phyloP scores from a whole-genome alignment of 1,284 basidiomycete genomes.

The Peniophora sp. region DNA sequence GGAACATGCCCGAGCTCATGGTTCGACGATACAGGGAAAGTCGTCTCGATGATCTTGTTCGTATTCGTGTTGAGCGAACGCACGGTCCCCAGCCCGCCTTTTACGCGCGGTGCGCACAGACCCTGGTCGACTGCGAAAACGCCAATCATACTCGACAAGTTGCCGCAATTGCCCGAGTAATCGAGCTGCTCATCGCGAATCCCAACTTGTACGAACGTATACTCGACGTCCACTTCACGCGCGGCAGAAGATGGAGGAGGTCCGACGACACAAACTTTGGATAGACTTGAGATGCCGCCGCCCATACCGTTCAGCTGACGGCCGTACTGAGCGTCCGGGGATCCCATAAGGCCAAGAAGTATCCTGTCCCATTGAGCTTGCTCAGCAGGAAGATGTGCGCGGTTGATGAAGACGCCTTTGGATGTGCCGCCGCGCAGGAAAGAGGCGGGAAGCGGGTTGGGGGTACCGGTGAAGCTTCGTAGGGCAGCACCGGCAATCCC shows the following conservation, averaged over 20 bases:
- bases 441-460: constrained; percentile 46
- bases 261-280: constrained; percentile 72
- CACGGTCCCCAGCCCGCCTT: constrained; percentile 30
- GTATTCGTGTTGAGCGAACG: constrained; percentile 65
- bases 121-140: constrained; percentile 59
- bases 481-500: too few relatives aligned
- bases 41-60: constrained; percentile 55
- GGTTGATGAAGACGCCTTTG: constrained; percentile 66
- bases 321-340: constrained; percentile 65
- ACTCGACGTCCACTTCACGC: constrained; percentile 47
- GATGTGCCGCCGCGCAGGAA: constrained; percentile 74
- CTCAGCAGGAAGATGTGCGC: constrained; percentile 40
- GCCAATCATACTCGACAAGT: constrained; percentile 60
- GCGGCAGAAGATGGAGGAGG: constrained; percentile 23
- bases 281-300: constrained; percentile 72
- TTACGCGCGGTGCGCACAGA: constrained; percentile 28
- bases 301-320: constrained; percentile 82
- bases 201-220: constrained; percentile 53
- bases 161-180: constrained; percentile 64
- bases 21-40: constrained; percentile 39
- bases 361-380: constrained; percentile 48
- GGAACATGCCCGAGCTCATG: constrained; percentile 21
- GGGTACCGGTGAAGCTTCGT: neutral
- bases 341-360: constrained; percentile 77
- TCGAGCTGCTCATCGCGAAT: constrained; percentile 53